phyloP scores from a whole-genome alignment of 176 grass and related monocot species.

The Avena insularis region DNA sequence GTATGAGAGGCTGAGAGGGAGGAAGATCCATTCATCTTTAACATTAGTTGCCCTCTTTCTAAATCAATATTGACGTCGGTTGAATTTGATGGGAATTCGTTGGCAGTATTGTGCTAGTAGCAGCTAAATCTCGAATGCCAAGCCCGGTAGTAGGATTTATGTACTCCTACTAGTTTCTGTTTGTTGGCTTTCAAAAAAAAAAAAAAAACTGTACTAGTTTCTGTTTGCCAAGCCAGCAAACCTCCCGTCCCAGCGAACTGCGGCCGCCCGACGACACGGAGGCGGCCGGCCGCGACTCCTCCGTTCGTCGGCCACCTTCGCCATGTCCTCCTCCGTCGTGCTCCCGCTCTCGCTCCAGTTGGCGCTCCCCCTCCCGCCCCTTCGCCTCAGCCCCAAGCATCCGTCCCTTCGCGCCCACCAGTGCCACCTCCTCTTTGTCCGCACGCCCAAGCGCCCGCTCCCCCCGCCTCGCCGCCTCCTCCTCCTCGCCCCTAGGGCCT shows the following conservation, averaged over 20 bases:
- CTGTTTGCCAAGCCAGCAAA: not conserved
- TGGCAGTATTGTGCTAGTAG: too few relatives aligned
- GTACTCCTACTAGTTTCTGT: too few relatives aligned
- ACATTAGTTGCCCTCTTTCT: too few relatives aligned
- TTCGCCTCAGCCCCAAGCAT: not conserved
- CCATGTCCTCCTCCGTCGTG: conserved; percentile 30
- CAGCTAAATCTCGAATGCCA: too few relatives aligned
- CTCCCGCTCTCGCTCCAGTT: conserved; percentile 22
- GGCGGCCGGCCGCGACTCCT: not conserved
- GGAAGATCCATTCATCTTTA: too few relatives aligned
- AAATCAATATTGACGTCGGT: too few relatives aligned
- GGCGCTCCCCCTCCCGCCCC: not conserved
- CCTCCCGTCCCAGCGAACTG: conserved; percentile 5
- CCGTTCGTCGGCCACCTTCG: not conserved
- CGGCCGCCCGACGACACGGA: conserved; percentile 4
- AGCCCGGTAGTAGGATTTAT: too few relatives aligned
- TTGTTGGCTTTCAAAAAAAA: too few relatives aligned
- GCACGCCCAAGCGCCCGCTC: conserved; percentile 2
- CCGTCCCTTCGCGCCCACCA: conserved; percentile 2
- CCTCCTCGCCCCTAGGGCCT: conserved; percentile 23
- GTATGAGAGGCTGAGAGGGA: too few relatives aligned
- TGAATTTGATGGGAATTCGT: too few relatives aligned
- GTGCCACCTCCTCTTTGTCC: conserved; percentile 2
- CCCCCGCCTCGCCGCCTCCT: conserved; percentile 21
- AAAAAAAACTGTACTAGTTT: too few relatives aligned